A percentile compares a stretch with the other conserved stretches of the same genome.
Evolutionary conservation across 495 filamentous ascomycete genomes (phyloP).

Genomic region (Hypoxylon fuscum): DNA sequence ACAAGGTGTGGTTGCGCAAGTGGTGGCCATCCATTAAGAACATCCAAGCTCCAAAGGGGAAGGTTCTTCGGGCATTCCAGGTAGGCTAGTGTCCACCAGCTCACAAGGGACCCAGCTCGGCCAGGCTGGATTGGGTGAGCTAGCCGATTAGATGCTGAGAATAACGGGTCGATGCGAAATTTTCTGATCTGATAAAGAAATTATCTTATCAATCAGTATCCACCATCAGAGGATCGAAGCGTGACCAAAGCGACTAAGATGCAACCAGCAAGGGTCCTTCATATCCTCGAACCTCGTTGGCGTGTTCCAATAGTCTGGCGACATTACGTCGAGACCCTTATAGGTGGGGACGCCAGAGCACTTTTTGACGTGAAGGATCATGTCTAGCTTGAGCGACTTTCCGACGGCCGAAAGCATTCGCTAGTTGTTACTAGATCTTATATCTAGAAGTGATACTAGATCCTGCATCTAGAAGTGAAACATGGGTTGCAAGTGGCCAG

Average conservation of each 20-base stretch:
- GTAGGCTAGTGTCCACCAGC: neutral
- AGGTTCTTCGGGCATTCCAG: slow-evolving; percentile 37
- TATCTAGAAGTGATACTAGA: neutral
- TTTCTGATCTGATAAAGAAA: slow-evolving; percentile 21
- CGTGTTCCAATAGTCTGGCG: slow-evolving; percentile 14
- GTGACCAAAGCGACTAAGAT: slow-evolving; percentile 26
- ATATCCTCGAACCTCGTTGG: slow-evolving; percentile 27
- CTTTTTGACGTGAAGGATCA: slow-evolving; percentile 16
- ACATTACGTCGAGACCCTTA: slow-evolving; percentile 15
- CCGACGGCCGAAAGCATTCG: neutral
- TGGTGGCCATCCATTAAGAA: no score
- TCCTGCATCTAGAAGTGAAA: no score
- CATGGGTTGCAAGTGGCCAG: neutral
- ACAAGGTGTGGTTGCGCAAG: no score
- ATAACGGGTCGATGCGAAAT: slow-evolving; percentile 22
- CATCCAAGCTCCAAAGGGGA: slow-evolving; percentile 30
- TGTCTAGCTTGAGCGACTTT: slow-evolving; percentile 28
- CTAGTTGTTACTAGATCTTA: slow-evolving; percentile 1
- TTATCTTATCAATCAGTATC: slow-evolving; percentile 43
- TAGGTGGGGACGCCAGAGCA: slow-evolving; percentile 16
- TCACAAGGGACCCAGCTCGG: neutral
- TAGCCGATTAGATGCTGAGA: slow-evolving; percentile 23
- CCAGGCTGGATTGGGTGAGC: slow-evolving; percentile 13
- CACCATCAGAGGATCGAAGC: slow-evolving; percentile 26
- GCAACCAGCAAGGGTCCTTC: slow-evolving; percentile 9